Evolutionary conservation across 2,329 filamentous ascomycete species (phyloP).

Genomic region (Hymenoscyphus fructigenus): DNA sequence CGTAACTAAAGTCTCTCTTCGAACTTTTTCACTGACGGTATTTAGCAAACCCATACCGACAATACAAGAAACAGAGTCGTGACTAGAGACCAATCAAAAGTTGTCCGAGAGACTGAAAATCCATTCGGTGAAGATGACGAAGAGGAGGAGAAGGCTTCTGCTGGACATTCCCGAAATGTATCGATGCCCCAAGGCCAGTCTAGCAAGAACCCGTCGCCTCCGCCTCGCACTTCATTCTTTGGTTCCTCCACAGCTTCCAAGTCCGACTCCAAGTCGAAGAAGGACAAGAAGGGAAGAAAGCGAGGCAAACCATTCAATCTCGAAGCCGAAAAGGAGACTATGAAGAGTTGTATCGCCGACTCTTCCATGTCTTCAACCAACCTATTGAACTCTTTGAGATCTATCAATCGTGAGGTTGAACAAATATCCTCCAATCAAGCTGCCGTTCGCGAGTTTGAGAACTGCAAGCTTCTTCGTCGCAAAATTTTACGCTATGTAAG

Average conservation of each 20-base stretch:
- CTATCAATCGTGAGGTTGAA: conserved; percentile 85
- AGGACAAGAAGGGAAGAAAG: conserved; percentile 48
- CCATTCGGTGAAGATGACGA: conserved; percentile 69
- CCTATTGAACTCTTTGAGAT: conserved; percentile 80
- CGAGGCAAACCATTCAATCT: conserved; percentile 74
- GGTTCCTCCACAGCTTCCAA: conserved; percentile 11
- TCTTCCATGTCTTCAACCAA: conserved; percentile 90
- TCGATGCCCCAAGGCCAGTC: conserved; percentile 23
- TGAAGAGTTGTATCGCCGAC: conserved; percentile 86
- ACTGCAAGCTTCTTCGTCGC: conserved; percentile 79
- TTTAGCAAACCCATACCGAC: conserved; percentile 53
- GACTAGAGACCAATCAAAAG: conserved; percentile 77
- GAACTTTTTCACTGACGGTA: conserved; percentile 16
- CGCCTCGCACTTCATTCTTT: conserved; percentile 22
- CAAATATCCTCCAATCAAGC: conserved; percentile 81
- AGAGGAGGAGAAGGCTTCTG: conserved; percentile 40
- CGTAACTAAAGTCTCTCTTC: not conserved
- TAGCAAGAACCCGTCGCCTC: conserved; percentile 18
- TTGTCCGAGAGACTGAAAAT: conserved; percentile 77
- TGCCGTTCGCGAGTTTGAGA: conserved; percentile 76
- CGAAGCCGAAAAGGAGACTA: conserved; percentile 81
- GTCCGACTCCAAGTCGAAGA: conserved; percentile 38
- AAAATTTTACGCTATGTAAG: conserved; percentile 80
- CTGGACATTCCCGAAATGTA: conserved; percentile 23
- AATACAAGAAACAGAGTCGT: conserved; percentile 44